phyloP scores from a whole-genome alignment of 1,139 yeast genomes.

The Diutina neorugosa region DNA sequence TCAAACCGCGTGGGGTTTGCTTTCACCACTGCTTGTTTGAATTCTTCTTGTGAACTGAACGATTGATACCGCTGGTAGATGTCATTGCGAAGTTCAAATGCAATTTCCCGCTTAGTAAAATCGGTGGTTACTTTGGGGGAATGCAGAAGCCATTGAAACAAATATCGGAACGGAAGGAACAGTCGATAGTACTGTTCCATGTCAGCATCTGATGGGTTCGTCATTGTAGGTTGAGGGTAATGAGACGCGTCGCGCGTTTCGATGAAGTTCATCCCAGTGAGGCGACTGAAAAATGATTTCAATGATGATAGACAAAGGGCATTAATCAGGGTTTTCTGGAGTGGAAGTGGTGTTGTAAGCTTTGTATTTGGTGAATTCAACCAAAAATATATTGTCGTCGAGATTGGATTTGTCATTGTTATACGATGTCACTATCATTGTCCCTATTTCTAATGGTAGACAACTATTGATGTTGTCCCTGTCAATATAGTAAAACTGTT shows the following conservation, averaged over 20 bases:
- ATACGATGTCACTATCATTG: too few relatives aligned
- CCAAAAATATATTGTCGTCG: too few relatives aligned
- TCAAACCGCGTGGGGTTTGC: conserved; percentile 89
- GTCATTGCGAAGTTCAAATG: conserved; percentile 76
- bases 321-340: too few relatives aligned
- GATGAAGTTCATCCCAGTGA: neutral
- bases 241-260: neutral
- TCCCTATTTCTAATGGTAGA: too few relatives aligned
- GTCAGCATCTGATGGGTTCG: conserved; percentile 27
- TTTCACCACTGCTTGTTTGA: conserved; percentile 58
- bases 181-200: conserved; percentile 68
- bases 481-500: too few relatives aligned
- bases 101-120: conserved; percentile 86
- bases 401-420: too few relatives aligned
- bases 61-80: conserved; percentile 88
- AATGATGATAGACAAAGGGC: too few relatives aligned
- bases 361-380: too few relatives aligned
- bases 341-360: too few relatives aligned
- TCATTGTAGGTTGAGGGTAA: neutral
- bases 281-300: neutral
- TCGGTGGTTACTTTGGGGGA: conserved; percentile 58
- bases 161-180: conserved; percentile 55
- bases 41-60: conserved; percentile 52
- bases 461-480: too few relatives aligned
- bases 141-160: conserved; percentile 85